These are phyloP conservation scores for Diaporthe aspalathi DNA, from an alignment of 2,329 filamentous ascomycete genomes.

Conservation along the genomic window DNA sequence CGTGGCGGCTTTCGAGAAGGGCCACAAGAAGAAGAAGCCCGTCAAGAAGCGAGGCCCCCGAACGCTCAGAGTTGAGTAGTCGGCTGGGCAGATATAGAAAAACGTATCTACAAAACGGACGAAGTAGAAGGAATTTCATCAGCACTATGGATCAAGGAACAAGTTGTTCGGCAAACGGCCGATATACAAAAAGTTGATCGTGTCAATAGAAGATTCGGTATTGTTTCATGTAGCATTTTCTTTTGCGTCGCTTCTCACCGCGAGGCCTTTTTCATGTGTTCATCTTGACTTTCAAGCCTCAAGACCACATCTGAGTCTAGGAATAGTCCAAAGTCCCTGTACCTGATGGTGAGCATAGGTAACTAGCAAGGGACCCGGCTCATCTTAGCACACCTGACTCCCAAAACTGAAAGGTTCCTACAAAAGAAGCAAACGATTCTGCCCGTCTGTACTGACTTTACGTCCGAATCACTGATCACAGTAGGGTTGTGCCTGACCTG, in stretches of 20 bases:
- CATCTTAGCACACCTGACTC: not conserved
- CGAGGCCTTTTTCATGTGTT: not conserved
- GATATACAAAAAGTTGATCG: conserved; percentile 39
- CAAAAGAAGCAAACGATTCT: not conserved
- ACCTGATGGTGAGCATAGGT: not conserved
- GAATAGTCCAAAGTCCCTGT: not conserved
- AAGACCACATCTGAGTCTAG: not conserved
- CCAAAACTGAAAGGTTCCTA: not conserved
- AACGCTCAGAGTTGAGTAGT: conserved; percentile 77
- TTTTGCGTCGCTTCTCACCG: not conserved
- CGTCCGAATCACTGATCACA: not conserved
- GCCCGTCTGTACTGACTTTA: not conserved
- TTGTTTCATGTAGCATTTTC: conserved; percentile 11
- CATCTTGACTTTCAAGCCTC: not conserved
- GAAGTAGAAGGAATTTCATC: conserved; percentile 33
- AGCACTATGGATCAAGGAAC: conserved; percentile 17
- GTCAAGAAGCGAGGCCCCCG: conserved; percentile 78
- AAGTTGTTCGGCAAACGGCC: conserved; percentile 30
- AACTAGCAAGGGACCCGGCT: not conserved
- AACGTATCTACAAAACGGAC: conserved; percentile 35
- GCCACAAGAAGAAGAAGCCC: conserved; percentile 85
- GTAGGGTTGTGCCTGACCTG: too few species aligned
- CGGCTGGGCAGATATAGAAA: conserved; percentile 7
- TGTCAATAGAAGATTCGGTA: conserved; percentile 36
- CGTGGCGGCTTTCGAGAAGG: conserved; percentile 77